phyloP scores from a whole-genome alignment of 2,329 filamentous ascomycete species.

The Fusarium succisae region DNA sequence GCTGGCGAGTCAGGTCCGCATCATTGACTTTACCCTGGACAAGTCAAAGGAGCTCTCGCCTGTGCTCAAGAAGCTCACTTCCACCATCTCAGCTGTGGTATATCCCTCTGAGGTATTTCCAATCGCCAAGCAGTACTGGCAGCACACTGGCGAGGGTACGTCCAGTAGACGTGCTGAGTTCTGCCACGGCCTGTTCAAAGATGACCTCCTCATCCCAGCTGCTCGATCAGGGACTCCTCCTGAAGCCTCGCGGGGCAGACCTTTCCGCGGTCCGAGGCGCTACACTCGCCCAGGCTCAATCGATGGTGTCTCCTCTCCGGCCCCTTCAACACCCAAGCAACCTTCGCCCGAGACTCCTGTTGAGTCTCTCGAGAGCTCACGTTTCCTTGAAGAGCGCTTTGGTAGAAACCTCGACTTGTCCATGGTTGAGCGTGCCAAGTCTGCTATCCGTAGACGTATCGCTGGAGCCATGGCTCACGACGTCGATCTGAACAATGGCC shows the following conservation, averaged over 20 bases:
- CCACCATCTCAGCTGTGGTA: constrained; percentile 75
- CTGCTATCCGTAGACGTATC: constrained; percentile 87
- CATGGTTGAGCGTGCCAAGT: constrained; percentile 81
- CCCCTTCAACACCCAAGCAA: constrained; percentile 20
- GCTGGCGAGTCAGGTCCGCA: constrained; percentile 57
- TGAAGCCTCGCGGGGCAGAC: constrained; percentile 42
- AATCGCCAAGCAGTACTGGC: constrained; percentile 94
- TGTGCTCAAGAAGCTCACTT: constrained; percentile 63
- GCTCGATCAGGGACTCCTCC: constrained; percentile 40
- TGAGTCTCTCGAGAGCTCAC: constrained; percentile 71
- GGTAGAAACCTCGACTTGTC: constrained; percentile 87
- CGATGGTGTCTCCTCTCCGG: constrained; percentile 24
- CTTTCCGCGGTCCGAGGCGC: constrained; percentile 77
- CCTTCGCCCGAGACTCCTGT: constrained; percentile 39
- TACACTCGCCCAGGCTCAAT: constrained; percentile 72
- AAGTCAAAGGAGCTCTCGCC: constrained; percentile 60
- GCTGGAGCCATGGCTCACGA: constrained; percentile 83
- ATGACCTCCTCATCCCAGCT: constrained; percentile 65
- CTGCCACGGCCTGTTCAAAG: constrained; percentile 77
- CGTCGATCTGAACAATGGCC: constrained; percentile 58
- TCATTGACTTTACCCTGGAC: constrained; percentile 72
- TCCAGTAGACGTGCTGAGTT: constrained; percentile 94
- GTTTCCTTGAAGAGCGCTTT: constrained; percentile 93
- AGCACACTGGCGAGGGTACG: constrained; percentile 91
- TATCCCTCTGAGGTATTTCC: constrained; percentile 73